Percentiles rank a stretch among this genome's conserved stretches.
phyloP scores from a whole-genome alignment of 805 yeast species.

The Cyberlindnera saturnus region DNA sequence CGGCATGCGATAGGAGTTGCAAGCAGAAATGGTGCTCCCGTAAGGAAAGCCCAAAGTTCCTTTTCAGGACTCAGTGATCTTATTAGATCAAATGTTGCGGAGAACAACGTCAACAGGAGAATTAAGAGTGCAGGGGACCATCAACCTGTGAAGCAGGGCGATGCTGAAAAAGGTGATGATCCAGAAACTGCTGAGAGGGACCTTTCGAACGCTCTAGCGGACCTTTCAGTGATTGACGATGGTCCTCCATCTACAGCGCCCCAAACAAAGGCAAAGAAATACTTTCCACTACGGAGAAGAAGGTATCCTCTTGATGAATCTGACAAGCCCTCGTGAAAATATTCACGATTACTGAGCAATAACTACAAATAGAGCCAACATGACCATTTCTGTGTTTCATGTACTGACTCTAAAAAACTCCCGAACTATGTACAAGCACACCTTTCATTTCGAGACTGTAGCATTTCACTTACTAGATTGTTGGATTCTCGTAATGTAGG shows the following conservation, averaged over 20 bases:
- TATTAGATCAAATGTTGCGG: neutral
- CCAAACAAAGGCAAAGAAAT: constrained; percentile 3
- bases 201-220: neutral
- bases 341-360: too few relatives aligned
- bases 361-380: too few relatives aligned
- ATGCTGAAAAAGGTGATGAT: neutral
- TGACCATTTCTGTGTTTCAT: neutral
- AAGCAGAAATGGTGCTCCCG: neutral
- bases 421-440: constrained; percentile 3
- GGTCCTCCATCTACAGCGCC: neutral
- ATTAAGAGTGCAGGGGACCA: neutral
- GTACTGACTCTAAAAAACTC: neutral
- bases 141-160: neutral
- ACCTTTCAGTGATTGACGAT: neutral
- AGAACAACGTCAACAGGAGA: neutral
- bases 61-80: neutral
- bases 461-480: constrained; percentile 25
- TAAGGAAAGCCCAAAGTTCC: neutral
- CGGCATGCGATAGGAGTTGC: neutral
- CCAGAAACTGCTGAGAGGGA: neutral
- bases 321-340: constrained; percentile 1
- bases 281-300: constrained; percentile 8
- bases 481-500: constrained; percentile 73
- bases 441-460: neutral
- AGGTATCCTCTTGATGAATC: constrained; percentile 14